Evolutionary conservation across 805 yeast genomes (phyloP), one percentile per base, ranked within the genome.

Genomic region (Lipomyces sp.): DNA sequence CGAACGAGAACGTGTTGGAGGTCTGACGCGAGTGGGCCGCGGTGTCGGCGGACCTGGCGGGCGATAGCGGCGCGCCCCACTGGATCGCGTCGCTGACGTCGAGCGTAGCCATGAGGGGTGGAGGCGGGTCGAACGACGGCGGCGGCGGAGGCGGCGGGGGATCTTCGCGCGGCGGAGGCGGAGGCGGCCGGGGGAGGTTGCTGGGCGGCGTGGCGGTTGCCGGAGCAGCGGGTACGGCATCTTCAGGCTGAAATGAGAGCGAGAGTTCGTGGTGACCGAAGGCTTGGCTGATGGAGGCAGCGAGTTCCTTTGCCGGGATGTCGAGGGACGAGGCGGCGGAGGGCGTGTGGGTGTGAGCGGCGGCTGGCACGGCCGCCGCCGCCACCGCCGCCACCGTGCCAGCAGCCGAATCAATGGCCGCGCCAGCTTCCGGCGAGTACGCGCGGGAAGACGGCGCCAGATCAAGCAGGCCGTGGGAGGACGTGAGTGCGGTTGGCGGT

Each of bases 1-100:
- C 50, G 16, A 44, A 53, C 24, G 53, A 44, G 24, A 48, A 44
- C 13, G 43, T 36, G 22, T 37, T 48, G 11, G 57, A 51, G 16
- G 42, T 24, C 5, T 29, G 33, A 21, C 53, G 35, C 16, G 43
- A 35, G 26, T 34, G 48, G 1, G 32, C 14, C 8, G 22, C 23
- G 26, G 18, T 24, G 24, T 35, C 13, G 40, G 23, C 23, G n/a
- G 14, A 13, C 24, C n/a, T n/a, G n/a, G n/a, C n/a, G n/a, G n/a
- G n/a, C n/a, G n/a, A n/a, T n/a, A n/a, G n/a, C n/a, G n/a, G n/a
- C n/a, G n/a, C n/a, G n/a, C n/a, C n/a, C n/a, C n/a, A n/a, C n/a
- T n/a, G n/a, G n/a, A n/a, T n/a, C n/a, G n/a, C n/a, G n/a, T n/a
- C n/a, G n/a, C n/a, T n/a, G n/a, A n/a, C n/a, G n/a, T n/a, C n/a